phyloP scores from a whole-genome alignment of 768 basidiomycete species.

The Russula earlei region DNA sequence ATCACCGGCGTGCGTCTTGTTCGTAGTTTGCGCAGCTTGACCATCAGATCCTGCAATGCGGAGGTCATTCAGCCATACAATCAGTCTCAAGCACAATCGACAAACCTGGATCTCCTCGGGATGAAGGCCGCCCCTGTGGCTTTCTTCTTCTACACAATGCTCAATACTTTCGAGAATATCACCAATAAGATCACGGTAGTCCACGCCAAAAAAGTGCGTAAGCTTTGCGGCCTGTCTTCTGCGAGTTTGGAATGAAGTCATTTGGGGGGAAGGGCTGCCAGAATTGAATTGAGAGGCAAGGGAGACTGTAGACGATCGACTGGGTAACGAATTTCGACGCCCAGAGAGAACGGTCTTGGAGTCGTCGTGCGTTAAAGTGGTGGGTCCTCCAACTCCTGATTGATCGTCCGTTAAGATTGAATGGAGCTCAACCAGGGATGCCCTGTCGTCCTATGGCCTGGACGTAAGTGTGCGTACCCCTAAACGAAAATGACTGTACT shows the following conservation, averaged over 20 bases:
- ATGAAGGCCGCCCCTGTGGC: conserved; percentile 49
- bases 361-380: conserved; percentile 17
- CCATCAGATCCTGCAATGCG: conserved; percentile 29
- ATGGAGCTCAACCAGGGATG: conserved; percentile 66
- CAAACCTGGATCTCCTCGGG: conserved; percentile 66
- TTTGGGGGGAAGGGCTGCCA: conserved; percentile 35
- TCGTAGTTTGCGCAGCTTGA: conserved; percentile 45
- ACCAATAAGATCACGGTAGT: conserved; percentile 67
- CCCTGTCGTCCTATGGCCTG: conserved; percentile 54
- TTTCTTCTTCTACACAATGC: conserved; percentile 61
- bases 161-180: conserved; percentile 80
- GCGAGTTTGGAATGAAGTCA: conserved; percentile 57
- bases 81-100: conserved; percentile 7
- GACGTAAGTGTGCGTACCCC: conserved; percentile 6
- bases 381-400: conserved; percentile 3
- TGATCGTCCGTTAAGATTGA: conserved; percentile 41
- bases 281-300: conserved; percentile 44
- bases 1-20: conserved; percentile 35
- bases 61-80: conserved; percentile 1
- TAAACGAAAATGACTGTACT: conserved; percentile 22
- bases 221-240: conserved; percentile 74
- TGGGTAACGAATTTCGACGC: conserved; percentile 46
- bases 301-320: conserved; percentile 51
- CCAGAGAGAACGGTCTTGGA: conserved; percentile 11
- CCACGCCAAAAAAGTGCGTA: conserved; percentile 79